Evolutionary conservation across 306 rosid genomes (phyloP), one percentile per base, ranked within the genome.

Genomic region (Vigna nakashimae): DNA sequence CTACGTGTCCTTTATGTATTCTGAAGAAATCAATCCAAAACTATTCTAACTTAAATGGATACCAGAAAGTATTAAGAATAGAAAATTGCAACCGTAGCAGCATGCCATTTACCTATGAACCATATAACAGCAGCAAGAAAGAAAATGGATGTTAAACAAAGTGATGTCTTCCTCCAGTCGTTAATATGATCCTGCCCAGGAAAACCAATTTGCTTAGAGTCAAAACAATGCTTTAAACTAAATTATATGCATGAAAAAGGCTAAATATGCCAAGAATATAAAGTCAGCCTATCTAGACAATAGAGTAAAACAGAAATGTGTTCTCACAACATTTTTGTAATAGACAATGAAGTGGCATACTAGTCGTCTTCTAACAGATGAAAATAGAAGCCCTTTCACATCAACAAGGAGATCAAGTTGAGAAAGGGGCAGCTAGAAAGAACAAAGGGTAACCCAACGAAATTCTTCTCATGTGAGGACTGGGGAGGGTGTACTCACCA

Each of bases 51-150:
- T 52, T 12, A 46, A 34, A 62, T 18, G 59, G 15, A 63, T n/a
- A 63, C 62, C 45, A 24, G 50, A 74, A 43, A 69, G 26, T 70
- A 36, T 45, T 51, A 74, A 52, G 65, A 78, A 79, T 34, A 51
- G 28, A 4, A 17, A 69, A 32, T 50, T 49, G 48, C 45, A 17
- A 16, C 49, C 75, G 49, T 80, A 83, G 38, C 50, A 70, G 69
- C 34, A 67, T 38, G 58, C n/a, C 38, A 65, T 90, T 87, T 71
- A 91, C 98, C 98, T 49, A 89, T 75, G 82, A 89, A 91, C 98
- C 98, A 93, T 74, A 89, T 75, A 57, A 63, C 87, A 65, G 96
- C 89, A 40, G 98, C 98, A 75, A 91, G 72, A 83, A 93, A 93
- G 83, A 88, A 85, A 71, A 93, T 9, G 48, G 98, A 79, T 43